Evolutionary conservation across 2,329 filamentous ascomycete genomes (phyloP).

Genomic region (Cladosporium sp.): DNA sequence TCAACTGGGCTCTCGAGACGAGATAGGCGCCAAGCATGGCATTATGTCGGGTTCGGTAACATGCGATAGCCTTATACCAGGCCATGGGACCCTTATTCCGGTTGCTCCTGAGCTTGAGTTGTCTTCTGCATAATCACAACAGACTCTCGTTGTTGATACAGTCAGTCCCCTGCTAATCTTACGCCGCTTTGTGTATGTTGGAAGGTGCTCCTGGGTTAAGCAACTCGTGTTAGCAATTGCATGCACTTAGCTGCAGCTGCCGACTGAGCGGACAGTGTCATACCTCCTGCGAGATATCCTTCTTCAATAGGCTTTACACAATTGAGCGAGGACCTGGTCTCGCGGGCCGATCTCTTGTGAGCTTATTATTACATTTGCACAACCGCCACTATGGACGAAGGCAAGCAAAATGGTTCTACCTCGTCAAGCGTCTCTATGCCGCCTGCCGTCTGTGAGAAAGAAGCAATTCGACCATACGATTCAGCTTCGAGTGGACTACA

Average conservation of each 20-base stretch:
- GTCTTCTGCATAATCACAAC: no score
- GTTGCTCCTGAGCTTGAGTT: neutral
- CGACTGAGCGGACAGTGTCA: neutral
- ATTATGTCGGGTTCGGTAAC: neutral
- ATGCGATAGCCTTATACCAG: neutral
- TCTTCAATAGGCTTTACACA: neutral
- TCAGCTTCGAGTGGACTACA: neutral
- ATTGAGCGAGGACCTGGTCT: neutral
- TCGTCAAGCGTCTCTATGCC: neutral
- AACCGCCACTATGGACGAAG: neutral
- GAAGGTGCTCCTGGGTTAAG: neutral
- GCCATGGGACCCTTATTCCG: neutral
- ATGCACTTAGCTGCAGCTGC: neutral
- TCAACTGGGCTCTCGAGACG: neutral
- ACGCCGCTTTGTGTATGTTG: neutral
- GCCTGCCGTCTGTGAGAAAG: neutral
- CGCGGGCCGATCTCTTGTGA: no score
- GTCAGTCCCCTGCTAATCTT: neutral
- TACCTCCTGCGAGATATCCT: neutral
- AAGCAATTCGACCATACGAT: neutral
- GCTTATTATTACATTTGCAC: neutral
- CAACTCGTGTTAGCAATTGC: neutral
- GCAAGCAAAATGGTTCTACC: neutral
- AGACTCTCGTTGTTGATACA: neutral
- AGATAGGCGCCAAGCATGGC: conserved; percentile 5